Percentiles rank a stretch among this genome's conserved stretches.
phyloP scores from a whole-genome alignment of 345 rosid genomes.

The Brassica nigra region DNA sequence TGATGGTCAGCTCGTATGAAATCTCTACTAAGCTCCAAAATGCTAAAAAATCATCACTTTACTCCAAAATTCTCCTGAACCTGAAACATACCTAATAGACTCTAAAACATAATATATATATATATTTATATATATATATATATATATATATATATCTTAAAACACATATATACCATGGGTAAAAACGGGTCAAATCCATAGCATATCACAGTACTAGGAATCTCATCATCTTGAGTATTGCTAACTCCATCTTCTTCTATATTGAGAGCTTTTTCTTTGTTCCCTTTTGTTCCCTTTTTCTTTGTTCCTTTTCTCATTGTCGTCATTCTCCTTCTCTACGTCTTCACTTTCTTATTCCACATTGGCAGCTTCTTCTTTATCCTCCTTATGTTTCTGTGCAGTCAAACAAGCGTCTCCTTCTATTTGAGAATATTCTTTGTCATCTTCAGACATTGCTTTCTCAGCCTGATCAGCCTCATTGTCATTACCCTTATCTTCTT shows the following conservation, averaged over 20 bases:
- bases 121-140: no score
- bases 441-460: constrained; percentile 3
- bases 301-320: not conserved
- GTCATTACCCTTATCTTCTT: not conserved
- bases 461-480: constrained; percentile 2
- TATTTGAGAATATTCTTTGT: not conserved
- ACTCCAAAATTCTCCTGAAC: no score
- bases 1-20: no score
- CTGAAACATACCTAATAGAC: no score
- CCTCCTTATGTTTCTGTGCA: not conserved
- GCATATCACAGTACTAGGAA: not conserved
- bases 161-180: no score
- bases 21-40: no score
- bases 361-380: not conserved
- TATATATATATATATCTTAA: no score
- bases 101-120: no score
- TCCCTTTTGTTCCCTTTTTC: not conserved
- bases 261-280: not conserved
- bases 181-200: no score
- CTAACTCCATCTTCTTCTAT: not conserved
- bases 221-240: constrained; percentile 4
- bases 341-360: not conserved
- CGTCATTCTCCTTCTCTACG: not conserved
- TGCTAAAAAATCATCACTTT: no score
- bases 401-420: constrained; percentile 9